Percentiles rank a stretch among this genome's conserved stretches.
Evolutionary conservation across 352 stramenopile species (phyloP).

Genomic region (Globisporangium alternatum): DNA sequence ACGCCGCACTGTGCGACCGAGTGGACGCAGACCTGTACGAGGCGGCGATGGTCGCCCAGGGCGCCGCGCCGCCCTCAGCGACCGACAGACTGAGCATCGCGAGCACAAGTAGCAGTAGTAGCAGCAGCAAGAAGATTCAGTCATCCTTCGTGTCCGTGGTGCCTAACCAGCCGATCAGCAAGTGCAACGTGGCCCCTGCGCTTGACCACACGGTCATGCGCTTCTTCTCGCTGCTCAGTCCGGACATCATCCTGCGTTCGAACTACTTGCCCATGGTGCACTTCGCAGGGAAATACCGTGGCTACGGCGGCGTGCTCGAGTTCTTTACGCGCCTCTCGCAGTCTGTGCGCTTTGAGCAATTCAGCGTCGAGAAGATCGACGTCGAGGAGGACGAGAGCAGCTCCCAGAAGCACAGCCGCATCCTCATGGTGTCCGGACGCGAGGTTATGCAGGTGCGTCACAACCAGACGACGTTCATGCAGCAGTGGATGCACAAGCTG

Average conservation of each 20-base stretch:
- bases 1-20: constrained; percentile 52
- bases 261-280: constrained; percentile 89
- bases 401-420: constrained; percentile 31
- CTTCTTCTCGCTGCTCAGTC: constrained; percentile 78
- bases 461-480: constrained; percentile 84
- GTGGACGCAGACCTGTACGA: constrained; percentile 38
- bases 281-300: constrained; percentile 84
- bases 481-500: constrained; percentile 85
- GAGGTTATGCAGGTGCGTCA: constrained; percentile 84
- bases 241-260: constrained; percentile 74
- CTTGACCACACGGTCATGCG: constrained; percentile 63
- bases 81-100: constrained; percentile 4
- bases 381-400: constrained; percentile 43
- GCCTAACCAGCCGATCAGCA: constrained; percentile 51
- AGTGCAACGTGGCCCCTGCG: constrained; percentile 38
- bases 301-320: constrained; percentile 71
- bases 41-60: not conserved
- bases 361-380: constrained; percentile 71
- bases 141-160: constrained; percentile 42
- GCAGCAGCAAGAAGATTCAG: constrained; percentile 47
- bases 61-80: not conserved
- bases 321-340: constrained; percentile 70
- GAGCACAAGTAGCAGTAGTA: constrained; percentile 4
- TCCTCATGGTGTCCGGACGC: constrained; percentile 68
- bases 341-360: constrained; percentile 73